Evolutionary conservation across 306 rosid species (phyloP).

Genomic region (Glycyrrhiza uralensis): DNA sequence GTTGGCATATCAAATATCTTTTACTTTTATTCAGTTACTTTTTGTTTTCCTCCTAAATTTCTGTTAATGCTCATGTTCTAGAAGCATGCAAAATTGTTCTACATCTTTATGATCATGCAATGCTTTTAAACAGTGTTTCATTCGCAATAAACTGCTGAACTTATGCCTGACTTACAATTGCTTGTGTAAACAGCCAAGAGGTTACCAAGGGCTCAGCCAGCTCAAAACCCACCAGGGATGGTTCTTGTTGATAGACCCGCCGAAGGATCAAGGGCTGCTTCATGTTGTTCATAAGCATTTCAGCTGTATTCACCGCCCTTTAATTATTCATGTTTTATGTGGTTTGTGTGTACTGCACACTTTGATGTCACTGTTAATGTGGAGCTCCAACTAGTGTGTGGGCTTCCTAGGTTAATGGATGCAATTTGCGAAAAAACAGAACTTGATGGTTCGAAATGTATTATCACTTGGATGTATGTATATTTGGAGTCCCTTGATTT

Average conservation of each 20-base stretch:
- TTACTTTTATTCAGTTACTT: neutral
- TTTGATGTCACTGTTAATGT: constrained; percentile 25
- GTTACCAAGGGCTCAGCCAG: constrained; percentile 59
- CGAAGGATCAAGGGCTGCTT: constrained; percentile 50
- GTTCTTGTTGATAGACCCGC: constrained; percentile 62
- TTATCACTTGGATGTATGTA: constrained; percentile 11
- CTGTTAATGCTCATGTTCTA: neutral
- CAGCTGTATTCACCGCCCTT: neutral
- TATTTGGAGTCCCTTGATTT: constrained; percentile 14
- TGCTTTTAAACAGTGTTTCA: neutral
- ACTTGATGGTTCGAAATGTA: constrained; percentile 30
- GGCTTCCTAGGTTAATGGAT: neutral
- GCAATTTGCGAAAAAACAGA: constrained; percentile 26
- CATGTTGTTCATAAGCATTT: constrained; percentile 50
- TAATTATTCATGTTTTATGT: constrained; percentile 29
- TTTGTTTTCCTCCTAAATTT: neutral
- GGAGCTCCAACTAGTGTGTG: constrained; percentile 21
- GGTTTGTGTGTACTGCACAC: constrained; percentile 33
- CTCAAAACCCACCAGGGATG: constrained; percentile 64
- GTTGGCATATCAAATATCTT: neutral
- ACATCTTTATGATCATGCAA: neutral
- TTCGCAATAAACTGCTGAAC: neutral
- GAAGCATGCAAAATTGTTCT: neutral
- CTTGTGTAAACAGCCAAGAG: constrained; percentile 55
- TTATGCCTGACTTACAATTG: constrained; percentile 15